A percentile compares a stretch with the other conserved stretches of the same genome.
Conservation (phyloP, 2,329 filamentous ascomycete species). For the Aureobasidium sp. region DNA sequence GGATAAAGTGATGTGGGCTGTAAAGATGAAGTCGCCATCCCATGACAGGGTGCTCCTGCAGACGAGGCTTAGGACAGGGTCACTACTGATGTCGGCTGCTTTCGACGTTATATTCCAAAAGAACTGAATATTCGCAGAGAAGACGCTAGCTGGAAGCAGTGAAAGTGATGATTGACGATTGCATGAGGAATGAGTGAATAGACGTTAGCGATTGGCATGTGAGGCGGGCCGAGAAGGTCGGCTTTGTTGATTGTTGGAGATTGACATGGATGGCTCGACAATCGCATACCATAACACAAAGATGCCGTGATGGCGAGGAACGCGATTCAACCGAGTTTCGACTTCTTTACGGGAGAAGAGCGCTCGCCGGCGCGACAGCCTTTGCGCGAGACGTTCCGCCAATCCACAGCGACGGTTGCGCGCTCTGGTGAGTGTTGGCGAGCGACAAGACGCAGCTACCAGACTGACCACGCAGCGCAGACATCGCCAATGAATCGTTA, state of each 20-base stretch:
- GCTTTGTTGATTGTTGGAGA: slow-evolving; percentile 2
- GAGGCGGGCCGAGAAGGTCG: not conserved
- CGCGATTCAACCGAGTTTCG: slow-evolving; percentile 37
- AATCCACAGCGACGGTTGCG: slow-evolving; percentile 34
- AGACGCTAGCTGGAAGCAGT: not conserved
- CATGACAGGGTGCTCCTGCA: not conserved
- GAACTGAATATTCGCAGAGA: no score
- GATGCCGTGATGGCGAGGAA: slow-evolving; percentile 8
- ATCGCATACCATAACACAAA: not conserved
- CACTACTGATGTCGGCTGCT: not conserved
- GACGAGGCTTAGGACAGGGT: not conserved
- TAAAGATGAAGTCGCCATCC: not conserved
- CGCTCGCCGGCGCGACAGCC: slow-evolving; percentile 31
- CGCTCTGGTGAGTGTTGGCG: slow-evolving; percentile 24
- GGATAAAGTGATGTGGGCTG: not conserved
- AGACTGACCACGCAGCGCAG: not conserved
- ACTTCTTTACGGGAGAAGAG: slow-evolving; percentile 41
- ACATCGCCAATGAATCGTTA: slow-evolving; percentile 61
- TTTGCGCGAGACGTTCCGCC: slow-evolving; percentile 38
- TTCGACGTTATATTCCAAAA: not conserved
- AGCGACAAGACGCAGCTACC: not conserved
- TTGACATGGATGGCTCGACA: not conserved
- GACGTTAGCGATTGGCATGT: not conserved
- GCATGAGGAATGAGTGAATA: not conserved
- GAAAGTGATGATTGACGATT: not conserved